These are phyloP conservation scores for Aspergillus campestris DNA, from an alignment of 495 filamentous ascomycete genomes.

Conservation along the genomic window DNA sequence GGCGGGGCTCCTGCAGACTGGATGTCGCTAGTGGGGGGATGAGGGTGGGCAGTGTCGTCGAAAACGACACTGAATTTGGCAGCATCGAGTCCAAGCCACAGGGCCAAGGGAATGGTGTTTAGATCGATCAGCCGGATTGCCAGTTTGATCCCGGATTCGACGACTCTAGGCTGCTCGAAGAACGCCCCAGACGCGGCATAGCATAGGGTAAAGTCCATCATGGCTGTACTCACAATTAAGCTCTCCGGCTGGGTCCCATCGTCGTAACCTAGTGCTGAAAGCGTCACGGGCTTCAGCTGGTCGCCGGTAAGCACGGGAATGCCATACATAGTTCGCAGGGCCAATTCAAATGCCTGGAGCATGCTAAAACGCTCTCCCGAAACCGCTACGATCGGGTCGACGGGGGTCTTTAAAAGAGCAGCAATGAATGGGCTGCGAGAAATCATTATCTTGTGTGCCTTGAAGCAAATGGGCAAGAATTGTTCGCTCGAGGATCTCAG, in stretches of 20 bases:
- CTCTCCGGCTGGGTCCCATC: not conserved
- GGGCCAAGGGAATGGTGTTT: constrained; percentile 21
- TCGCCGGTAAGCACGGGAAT: constrained; percentile 4
- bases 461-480: constrained; percentile 8
- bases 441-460: constrained; percentile 14
- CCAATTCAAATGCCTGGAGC: constrained; percentile 20
- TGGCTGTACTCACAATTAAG: constrained; percentile 8
- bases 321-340: constrained; percentile 21
- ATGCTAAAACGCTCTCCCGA: constrained; percentile 11
- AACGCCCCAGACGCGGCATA: constrained; percentile 25
- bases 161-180: constrained; percentile 13
- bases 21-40: not conserved
- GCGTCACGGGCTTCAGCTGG: constrained; percentile 6
- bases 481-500: constrained; percentile 8
- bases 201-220: constrained; percentile 21
- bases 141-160: constrained; percentile 19
- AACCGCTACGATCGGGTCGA: constrained; percentile 8
- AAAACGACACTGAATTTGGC: constrained; percentile 11
- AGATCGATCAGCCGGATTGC: constrained; percentile 15
- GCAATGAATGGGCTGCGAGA: constrained; percentile 12
- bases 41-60: not conserved
- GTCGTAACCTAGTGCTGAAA: constrained; percentile 9
- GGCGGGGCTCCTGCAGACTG: not conserved
- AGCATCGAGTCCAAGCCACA: constrained; percentile 17
- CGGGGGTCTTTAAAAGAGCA: constrained; percentile 2